Evolutionary conservation across 495 filamentous ascomycete species (phyloP).

Genomic region (Penicillium simplicissimum): DNA sequence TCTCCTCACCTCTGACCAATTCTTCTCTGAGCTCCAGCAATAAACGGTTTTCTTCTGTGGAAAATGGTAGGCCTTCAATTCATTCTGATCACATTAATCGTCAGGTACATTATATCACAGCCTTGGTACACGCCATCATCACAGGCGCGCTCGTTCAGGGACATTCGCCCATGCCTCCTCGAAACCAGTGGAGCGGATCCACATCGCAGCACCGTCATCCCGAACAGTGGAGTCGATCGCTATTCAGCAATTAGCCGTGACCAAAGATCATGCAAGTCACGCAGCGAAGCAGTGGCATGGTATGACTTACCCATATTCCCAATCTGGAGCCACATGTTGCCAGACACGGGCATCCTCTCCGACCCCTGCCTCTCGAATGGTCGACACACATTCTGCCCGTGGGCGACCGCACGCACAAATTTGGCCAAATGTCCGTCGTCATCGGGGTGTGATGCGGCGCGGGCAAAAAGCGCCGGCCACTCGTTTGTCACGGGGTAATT

Average conservation of each 20-base stretch:
- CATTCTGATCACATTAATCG: not conserved
- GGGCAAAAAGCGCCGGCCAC: slow-evolving; percentile 59
- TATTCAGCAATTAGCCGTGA: slow-evolving; percentile 21
- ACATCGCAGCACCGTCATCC: slow-evolving; percentile 22
- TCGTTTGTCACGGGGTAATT: slow-evolving; percentile 43
- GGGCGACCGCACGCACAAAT: slow-evolving; percentile 63
- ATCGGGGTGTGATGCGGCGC: slow-evolving; percentile 46
- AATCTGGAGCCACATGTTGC: slow-evolving; percentile 70
- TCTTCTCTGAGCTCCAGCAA: too few species aligned
- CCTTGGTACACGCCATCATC: slow-evolving; percentile 1
- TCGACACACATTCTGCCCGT: slow-evolving; percentile 54
- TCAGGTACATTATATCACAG: not conserved
- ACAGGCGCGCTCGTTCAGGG: slow-evolving; percentile 26
- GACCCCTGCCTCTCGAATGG: slow-evolving; percentile 39
- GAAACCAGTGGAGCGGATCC: slow-evolving; percentile 40
- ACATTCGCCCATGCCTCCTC: slow-evolving; percentile 39
- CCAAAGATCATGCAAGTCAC: not conserved
- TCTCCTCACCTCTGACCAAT: too few species aligned
- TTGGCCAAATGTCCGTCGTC: slow-evolving; percentile 85
- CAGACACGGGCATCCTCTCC: slow-evolving; percentile 53
- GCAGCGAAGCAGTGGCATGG: slow-evolving; percentile 53
- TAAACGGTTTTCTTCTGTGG: too few species aligned
- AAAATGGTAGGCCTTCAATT: too few species aligned
- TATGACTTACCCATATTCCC: slow-evolving; percentile 63
- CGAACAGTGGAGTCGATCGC: slow-evolving; percentile 38